Evolutionary conservation across 345 rosid species (phyloP), one percentile per base, ranked within the genome.

Genomic region (Eucalyptus grandis): DNA sequence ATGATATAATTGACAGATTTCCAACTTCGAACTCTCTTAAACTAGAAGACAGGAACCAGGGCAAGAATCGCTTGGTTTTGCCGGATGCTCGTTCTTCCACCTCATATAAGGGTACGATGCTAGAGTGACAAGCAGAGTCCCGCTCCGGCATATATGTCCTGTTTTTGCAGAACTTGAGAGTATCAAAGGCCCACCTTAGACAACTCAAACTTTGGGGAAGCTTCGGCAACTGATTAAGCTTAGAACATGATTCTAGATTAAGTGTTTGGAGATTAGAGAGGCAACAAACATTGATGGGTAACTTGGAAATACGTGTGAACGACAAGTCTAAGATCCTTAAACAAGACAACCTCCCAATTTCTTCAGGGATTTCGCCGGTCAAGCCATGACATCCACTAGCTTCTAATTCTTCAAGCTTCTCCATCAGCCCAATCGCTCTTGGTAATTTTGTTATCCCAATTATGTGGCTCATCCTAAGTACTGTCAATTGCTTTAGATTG

Each of bases 261-360:
- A 67, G 80, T 31, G 5, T 31, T 16, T 67, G 43, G 2, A 67
- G 80, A 67, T 67, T 67, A 67, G 43, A 67, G 43, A 67, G 80
- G 43, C 0, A 8, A 15, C 0, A 0, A 4, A 16, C 3, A 3
- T 12, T 31, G 40, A 2, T 4, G 6, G 80, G 80, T 13, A 31
- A 0, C 4, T 2, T 4, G 0, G 80, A 67, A 1, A 67, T 67
- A 15, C 1, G 4, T 1, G 80, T 67, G 22, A 7, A 15, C 0
- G 80, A 67, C 43, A 67, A 67, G 22, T 67, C 43, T 67, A 31
- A 37, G 43, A 31, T 67, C 43, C 43, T 67, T 19, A 67, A 31
- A 67, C 12, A 1, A 9, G 22, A 31, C 22, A 67, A 8, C 17
- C 80, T 8, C 43, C 40, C 43, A 31, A 67, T 67, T n/a, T 31